phyloP scores from a whole-genome alignment of 345 rosid species.

The Carallia pectinifolia region DNA sequence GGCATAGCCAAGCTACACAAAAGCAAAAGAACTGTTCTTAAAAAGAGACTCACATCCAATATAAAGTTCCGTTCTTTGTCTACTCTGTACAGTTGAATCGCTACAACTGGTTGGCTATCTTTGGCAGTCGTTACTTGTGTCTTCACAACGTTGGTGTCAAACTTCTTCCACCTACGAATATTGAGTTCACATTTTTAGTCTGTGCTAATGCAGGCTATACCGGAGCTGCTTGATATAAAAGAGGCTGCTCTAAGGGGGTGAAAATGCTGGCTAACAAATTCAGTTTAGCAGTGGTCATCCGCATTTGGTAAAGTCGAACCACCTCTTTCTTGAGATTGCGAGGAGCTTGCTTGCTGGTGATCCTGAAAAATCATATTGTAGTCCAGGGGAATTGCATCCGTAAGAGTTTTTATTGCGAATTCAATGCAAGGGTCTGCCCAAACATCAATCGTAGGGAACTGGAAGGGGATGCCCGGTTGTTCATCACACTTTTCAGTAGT shows the following conservation, averaged over 20 bases:
- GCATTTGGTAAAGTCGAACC: slow-evolving; percentile 32
- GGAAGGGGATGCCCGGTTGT: slow-evolving; percentile 25
- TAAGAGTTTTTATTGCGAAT: slow-evolving; percentile 88
- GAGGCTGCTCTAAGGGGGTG: slow-evolving; percentile 28
- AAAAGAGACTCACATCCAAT: neutral
- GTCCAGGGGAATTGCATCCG: slow-evolving; percentile 71
- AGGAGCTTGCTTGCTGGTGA: slow-evolving; percentile 34
- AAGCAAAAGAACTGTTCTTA: slow-evolving; percentile 7
- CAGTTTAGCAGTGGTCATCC: slow-evolving; percentile 34
- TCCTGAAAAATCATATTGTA: slow-evolving; percentile 36
- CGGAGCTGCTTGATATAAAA: slow-evolving; percentile 22
- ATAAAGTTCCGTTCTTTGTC: slow-evolving; percentile 13
- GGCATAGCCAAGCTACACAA: no score
- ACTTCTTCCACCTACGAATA: slow-evolving; percentile 26
- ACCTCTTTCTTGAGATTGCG: slow-evolving; percentile 35
- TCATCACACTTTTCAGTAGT: slow-evolving; percentile 20
- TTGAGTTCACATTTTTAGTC: slow-evolving; percentile 14
- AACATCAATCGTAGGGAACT: slow-evolving; percentile 41
- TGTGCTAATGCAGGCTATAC: slow-evolving; percentile 23
- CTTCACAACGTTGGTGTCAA: slow-evolving; percentile 33
- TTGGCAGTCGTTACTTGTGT: neutral
- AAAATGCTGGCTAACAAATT: slow-evolving; percentile 40
- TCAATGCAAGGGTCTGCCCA: slow-evolving; percentile 94
- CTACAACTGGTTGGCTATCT: slow-evolving; percentile 10
- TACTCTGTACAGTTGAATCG: slow-evolving; percentile 36